Base-by-base conservation (phyloP, 1,284 basidiomycete species). In the Austroboletus sp. region DNA sequence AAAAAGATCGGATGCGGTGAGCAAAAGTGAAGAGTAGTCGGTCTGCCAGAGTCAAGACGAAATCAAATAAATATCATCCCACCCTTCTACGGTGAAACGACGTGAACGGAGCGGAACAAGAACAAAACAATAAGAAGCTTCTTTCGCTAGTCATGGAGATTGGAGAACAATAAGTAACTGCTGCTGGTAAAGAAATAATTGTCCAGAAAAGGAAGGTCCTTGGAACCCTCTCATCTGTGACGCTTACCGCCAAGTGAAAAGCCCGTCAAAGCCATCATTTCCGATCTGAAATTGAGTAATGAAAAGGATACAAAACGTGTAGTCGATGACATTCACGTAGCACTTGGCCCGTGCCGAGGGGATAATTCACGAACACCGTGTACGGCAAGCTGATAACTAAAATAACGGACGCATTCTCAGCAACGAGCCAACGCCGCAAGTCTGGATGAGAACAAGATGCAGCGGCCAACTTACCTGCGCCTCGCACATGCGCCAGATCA, bases 181-280 rank as follows among this genome's bases (percentile, higher is more conserved):
- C 19, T 21, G 19, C 19, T 21, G 19, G 19, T 5, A 9, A 25
- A 32, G 13, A 25, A 23, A 31, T 35, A 16, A 9, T 52, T 62
- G 49, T 58, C 56, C 27, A 17, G 27, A 51, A 61, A 59, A 44
- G 60, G 58, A 52, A 63, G 15, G 31, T 4, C 4, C n/a, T 26
- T 6, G 15, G 15, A 11, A 17, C 7, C 16, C n/a, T 31, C 12
- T n/a, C 6, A 6, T 21, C 21, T 21, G 21, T 21, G 3, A 21
- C 21, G 5, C 21, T 21, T 21, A 29, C 9, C 27, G 10, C 27
- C 27, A 29, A 29, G 27, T 29, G 8, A 12, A 29, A 9, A 9
- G 21, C 5, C 21, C 5, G 21, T 21, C 21, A 21, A 21, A 21
- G 21, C 21, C 21, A 29, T 29, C 9, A 29, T 29, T 29, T 29